These are phyloP conservation scores for Spiromastix sp. DNA, from an alignment of 2,329 filamentous ascomycete species.

Conservation along the genomic window DNA sequence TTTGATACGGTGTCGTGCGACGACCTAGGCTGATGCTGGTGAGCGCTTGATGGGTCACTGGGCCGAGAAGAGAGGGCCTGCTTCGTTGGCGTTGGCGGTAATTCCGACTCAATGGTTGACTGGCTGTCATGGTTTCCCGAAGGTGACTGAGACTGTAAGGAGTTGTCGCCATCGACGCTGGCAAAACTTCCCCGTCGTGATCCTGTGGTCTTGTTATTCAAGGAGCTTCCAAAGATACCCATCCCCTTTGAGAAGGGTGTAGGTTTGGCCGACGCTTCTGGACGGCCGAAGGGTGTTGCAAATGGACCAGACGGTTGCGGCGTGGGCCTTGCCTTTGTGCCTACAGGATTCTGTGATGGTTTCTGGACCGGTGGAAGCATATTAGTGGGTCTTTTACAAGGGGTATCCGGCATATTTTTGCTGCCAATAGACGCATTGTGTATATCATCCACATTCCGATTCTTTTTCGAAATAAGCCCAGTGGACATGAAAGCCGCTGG, in stretches of 20 bases:
- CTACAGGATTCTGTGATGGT: constrained; percentile 46
- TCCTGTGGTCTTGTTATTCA: constrained; percentile 38
- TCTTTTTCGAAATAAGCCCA: constrained; percentile 88
- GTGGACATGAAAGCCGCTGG: constrained; percentile 88
- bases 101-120: constrained; percentile 53
- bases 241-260: constrained; percentile 57
- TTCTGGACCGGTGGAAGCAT: constrained; percentile 55
- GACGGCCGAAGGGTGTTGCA: constrained; percentile 68
- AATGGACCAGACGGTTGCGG: constrained; percentile 67
- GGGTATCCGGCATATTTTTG: constrained; percentile 81
- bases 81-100: constrained; percentile 93
- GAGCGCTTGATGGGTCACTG: constrained; percentile 4
- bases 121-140: constrained; percentile 46
- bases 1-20: too few relatives aligned
- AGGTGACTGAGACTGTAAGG: constrained; percentile 48
- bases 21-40: constrained; percentile 18
- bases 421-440: constrained; percentile 36
- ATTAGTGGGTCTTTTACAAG: constrained; percentile 76
- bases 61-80: constrained; percentile 28
- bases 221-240: constrained; percentile 51
- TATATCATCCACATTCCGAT: constrained; percentile 64
- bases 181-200: constrained; percentile 60
- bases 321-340: constrained; percentile 52
- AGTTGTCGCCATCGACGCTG: constrained; percentile 70
- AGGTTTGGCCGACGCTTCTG: constrained; percentile 45